Conservation (phyloP, 148 eudicot genomes). For the Silene latifolia region DNA sequence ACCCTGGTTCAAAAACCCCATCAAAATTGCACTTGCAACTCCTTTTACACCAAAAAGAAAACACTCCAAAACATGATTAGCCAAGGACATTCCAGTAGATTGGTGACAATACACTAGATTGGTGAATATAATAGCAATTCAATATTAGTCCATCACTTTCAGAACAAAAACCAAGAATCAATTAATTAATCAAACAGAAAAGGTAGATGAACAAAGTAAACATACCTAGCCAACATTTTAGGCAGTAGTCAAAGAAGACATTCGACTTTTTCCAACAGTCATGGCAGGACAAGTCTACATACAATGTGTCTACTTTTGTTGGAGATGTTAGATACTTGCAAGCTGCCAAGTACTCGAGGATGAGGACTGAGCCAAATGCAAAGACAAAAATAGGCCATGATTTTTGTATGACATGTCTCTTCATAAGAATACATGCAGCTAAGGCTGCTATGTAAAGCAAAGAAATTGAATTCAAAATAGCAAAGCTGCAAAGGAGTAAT, state of each 20-base stretch:
- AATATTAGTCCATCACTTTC: background rate
- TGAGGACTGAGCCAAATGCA: slow-evolving; percentile 64
- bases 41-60: background rate
- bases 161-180: background rate
- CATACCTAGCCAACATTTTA: slow-evolving; percentile 87
- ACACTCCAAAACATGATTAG: background rate
- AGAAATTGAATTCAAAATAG: slow-evolving; percentile 73
- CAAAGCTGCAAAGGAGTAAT: slow-evolving; percentile 81
- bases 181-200: background rate
- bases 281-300: slow-evolving; percentile 46
- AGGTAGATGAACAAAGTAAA: background rate
- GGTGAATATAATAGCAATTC: background rate
- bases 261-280: slow-evolving; percentile 78
- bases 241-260: slow-evolving; percentile 54
- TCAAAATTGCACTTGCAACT: background rate
- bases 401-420: slow-evolving; percentile 66
- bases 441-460: slow-evolving; percentile 75
- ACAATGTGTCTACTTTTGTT: slow-evolving; percentile 31
- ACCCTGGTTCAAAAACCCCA: background rate
- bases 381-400: slow-evolving; percentile 73
- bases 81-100: background rate
- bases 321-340: slow-evolving; percentile 52
- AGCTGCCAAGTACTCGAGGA: slow-evolving; percentile 73
- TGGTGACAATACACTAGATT: background rate
- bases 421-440: slow-evolving; percentile 75